phyloP scores from a whole-genome alignment of 805 yeast genomes.

The Aciculoconidium aculeatum region DNA sequence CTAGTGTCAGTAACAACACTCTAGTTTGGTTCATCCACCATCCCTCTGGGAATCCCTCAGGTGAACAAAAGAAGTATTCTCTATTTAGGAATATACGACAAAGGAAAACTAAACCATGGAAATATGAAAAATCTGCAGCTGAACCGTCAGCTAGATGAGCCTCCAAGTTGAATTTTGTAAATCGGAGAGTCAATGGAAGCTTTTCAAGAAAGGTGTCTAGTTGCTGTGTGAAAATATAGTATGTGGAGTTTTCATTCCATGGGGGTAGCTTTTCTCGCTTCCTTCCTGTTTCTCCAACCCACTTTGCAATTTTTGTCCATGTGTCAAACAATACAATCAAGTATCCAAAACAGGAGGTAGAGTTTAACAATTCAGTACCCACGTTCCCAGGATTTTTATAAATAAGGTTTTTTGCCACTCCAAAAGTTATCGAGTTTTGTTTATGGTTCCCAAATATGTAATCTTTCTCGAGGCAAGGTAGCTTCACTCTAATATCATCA shows the following conservation, averaged over 20 bases:
- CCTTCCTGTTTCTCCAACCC: constrained; percentile 33
- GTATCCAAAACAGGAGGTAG: constrained; percentile 21
- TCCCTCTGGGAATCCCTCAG: constrained; percentile 22
- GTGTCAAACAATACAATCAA: constrained; percentile 28
- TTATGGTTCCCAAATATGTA: constrained; percentile 21
- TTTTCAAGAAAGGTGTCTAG: constrained; percentile 16
- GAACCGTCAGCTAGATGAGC: constrained; percentile 23
- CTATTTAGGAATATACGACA: constrained; percentile 30
- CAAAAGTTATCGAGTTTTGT: constrained; percentile 11
- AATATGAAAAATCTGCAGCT: constrained; percentile 28
- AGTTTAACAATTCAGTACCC: neutral
- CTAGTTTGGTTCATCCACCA: constrained; percentile 22
- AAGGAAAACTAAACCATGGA: constrained; percentile 25
- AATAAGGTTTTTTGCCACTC: constrained; percentile 10
- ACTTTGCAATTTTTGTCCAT: constrained; percentile 33
- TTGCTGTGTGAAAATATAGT: constrained; percentile 17
- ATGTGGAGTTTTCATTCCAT: constrained; percentile 22
- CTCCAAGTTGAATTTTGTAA: constrained; percentile 19
- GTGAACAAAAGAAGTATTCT: constrained; percentile 29
- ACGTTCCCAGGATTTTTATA: too few relatives aligned
- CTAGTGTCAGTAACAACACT: constrained; percentile 16
- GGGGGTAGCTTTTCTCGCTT: constrained; percentile 23
- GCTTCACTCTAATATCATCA: constrained; percentile 23
- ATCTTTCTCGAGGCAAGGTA: constrained; percentile 29
- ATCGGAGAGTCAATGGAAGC: constrained; percentile 20